Conservation (phyloP, 2,329 filamentous ascomycete genomes). For the Hypoxylon sp. region DNA sequence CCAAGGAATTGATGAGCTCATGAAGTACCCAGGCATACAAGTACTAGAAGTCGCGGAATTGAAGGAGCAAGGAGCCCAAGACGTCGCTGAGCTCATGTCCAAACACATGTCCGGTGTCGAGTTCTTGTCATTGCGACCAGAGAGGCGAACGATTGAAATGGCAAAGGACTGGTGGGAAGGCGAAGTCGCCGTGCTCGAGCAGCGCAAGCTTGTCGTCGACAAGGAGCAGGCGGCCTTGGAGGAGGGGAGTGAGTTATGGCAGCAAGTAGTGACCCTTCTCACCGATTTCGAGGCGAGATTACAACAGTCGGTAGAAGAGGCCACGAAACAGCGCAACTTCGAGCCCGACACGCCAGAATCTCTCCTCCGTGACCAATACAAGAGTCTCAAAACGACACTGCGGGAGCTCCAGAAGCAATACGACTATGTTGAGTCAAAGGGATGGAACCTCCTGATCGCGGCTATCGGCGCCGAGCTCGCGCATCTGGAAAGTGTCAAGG, state of each 20-base stretch:
- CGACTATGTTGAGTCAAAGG: slow-evolving; percentile 67
- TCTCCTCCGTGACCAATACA: slow-evolving; percentile 61
- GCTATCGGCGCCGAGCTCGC: slow-evolving; percentile 81
- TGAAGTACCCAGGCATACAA: slow-evolving; percentile 68
- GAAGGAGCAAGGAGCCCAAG: slow-evolving; percentile 34
- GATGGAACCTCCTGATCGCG: slow-evolving; percentile 81
- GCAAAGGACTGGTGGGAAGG: slow-evolving; percentile 77
- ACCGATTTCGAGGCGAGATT: slow-evolving; percentile 70
- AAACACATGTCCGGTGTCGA: slow-evolving; percentile 58
- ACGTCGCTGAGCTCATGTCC: slow-evolving; percentile 37
- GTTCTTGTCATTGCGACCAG: slow-evolving; percentile 71
- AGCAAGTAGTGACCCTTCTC: slow-evolving; percentile 69
- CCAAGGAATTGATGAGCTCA: slow-evolving; percentile 68
- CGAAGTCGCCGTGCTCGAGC: slow-evolving; percentile 69
- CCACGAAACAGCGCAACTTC: slow-evolving; percentile 42
- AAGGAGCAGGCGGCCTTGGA: slow-evolving; percentile 74
- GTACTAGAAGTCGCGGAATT: slow-evolving; percentile 65
- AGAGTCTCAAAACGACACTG: slow-evolving; percentile 69
- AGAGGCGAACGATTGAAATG: slow-evolving; percentile 76
- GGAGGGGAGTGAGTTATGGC: slow-evolving; percentile 76
- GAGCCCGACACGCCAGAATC: slow-evolving; percentile 52
- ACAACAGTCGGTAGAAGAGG: slow-evolving; percentile 36
- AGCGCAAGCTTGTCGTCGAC: slow-evolving; percentile 67
- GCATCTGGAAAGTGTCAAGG: slow-evolving; percentile 71
- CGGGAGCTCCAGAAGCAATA: slow-evolving; percentile 66